These are phyloP conservation scores for Starmera quercuum DNA, from an alignment of 805 yeast genomes.

Conservation along the genomic window DNA sequence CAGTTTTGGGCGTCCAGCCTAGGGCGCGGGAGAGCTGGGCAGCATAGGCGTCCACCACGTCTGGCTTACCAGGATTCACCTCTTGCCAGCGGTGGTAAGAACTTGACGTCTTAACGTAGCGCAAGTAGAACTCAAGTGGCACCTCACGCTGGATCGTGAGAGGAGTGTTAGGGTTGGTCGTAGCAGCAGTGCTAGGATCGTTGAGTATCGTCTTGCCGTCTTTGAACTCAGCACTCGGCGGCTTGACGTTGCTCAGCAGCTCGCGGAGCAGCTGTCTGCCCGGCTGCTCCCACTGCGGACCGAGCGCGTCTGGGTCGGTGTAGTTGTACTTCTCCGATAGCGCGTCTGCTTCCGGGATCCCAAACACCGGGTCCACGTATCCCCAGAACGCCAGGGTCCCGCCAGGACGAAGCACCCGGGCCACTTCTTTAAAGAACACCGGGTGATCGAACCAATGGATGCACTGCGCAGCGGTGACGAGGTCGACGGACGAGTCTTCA, in stretches of 20 bases:
- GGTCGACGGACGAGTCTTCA: conserved; percentile 40
- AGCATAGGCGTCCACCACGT: too few relatives aligned
- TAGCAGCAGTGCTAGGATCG: too few relatives aligned
- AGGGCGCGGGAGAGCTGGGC: too few relatives aligned
- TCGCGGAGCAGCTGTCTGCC: conserved; percentile 54
- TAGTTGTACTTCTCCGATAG: conserved; percentile 45
- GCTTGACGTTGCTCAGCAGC: conserved; percentile 32
- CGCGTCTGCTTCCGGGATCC: conserved; percentile 47
- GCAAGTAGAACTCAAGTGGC: too few relatives aligned
- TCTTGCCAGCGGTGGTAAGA: too few relatives aligned
- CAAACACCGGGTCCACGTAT: conserved; percentile 64
- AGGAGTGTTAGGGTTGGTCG: too few relatives aligned
- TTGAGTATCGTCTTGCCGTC: too few relatives aligned
- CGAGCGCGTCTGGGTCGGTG: conserved; percentile 39
- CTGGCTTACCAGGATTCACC: too few relatives aligned
- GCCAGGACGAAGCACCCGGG: conserved; percentile 41
- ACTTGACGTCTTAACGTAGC: too few relatives aligned
- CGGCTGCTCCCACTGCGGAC: conserved; percentile 82
- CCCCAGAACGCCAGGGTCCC: conserved; percentile 79
- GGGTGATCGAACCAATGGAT: conserved; percentile 76
- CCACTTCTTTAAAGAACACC: conserved; percentile 41
- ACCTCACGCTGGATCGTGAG: too few relatives aligned
- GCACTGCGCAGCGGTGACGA: conserved; percentile 76
- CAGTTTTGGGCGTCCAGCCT: too few relatives aligned
- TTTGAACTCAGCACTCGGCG: conserved; percentile 36